A percentile compares a stretch with the other conserved stretches of the same genome.
Conservation (phyloP, 106 monocot genomes). For the Amphibolis antarctica region DNA sequence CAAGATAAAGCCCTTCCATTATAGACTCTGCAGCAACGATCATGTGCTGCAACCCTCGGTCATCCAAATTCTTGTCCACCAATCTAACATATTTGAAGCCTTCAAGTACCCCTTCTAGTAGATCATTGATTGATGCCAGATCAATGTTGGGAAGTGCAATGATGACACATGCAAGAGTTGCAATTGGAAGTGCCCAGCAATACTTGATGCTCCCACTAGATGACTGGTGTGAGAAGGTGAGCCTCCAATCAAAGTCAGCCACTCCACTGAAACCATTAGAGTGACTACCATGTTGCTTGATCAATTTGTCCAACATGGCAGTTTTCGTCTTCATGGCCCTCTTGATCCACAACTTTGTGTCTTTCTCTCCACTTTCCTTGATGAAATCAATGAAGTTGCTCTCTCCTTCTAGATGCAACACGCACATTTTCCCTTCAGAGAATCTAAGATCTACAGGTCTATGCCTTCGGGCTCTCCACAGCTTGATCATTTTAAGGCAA, state of each 20-base stretch:
- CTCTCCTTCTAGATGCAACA: constrained; percentile 19
- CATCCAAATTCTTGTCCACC: no score
- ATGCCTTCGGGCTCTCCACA: not conserved
- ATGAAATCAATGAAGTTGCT: not conserved
- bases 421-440: not conserved
- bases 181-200: constrained; percentile 19
- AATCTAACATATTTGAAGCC: no score
- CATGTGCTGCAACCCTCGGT: no score
- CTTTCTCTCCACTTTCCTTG: not conserved
- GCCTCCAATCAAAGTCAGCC: not conserved
- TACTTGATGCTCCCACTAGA: not conserved
- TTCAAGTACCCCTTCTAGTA: not conserved
- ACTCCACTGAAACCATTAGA: not conserved
- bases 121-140: not conserved
- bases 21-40: no score
- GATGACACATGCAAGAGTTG: constrained; percentile 7
- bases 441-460: not conserved
- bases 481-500: not conserved
- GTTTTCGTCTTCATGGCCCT: not conserved
- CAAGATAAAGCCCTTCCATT: no score
- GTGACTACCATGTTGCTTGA: not conserved
- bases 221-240: not conserved
- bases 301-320: not conserved
- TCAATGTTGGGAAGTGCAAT: constrained; percentile 4
- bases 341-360: not conserved